Evolutionary conservation across 305 asterid species (phyloP), one percentile per base, ranked within the genome.

Genomic region (Solanum hybrid): DNA sequence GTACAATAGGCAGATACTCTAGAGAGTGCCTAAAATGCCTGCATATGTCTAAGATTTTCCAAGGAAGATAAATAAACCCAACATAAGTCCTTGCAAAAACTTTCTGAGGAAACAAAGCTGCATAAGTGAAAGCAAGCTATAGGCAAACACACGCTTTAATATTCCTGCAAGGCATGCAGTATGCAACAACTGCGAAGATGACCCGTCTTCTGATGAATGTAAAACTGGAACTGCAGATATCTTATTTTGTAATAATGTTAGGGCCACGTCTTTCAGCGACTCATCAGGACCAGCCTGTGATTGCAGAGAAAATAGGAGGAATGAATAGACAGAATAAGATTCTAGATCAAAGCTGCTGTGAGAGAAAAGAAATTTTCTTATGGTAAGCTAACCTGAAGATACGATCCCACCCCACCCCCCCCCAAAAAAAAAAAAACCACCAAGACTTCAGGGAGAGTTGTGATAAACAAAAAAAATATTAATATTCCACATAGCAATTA

Each of bases 281-380:
- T 95, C 97, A 86, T 96, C 97, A 26, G 98, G 97, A 86, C 93
- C 95, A 88, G 91, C 97, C 98, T 96, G 95, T 90, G 90, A 31
- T 86, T 78, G 89, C 87, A 82, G 85, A 79, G 77, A 76, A 51
- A 35, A 36, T 32, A 26, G 87, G 73, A 89, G 86, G 60, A 88
- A 64, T 16, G 7, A 64, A 3, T 71, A 87, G 64, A 90, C 42
- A n/a, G 31, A 86, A 46, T 13, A 71, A 26, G 51, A 81, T 60
- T 51, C 64, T 81, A 17, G 77, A 31, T 60, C 37, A 85, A 27
- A 85, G 42, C 71, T 64, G 73, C 78, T 34, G 32, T 51, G 5
- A 36, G 36, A 34, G 36, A 36, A n/a, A 27, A 60, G 27, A 14
- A 66, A 64, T 27, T 16, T 79, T 78, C 22, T 36, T 10, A 56